phyloP scores from a whole-genome alignment of 148 eudicot genomes.

The Mesembryanthemum crystallinum region DNA sequence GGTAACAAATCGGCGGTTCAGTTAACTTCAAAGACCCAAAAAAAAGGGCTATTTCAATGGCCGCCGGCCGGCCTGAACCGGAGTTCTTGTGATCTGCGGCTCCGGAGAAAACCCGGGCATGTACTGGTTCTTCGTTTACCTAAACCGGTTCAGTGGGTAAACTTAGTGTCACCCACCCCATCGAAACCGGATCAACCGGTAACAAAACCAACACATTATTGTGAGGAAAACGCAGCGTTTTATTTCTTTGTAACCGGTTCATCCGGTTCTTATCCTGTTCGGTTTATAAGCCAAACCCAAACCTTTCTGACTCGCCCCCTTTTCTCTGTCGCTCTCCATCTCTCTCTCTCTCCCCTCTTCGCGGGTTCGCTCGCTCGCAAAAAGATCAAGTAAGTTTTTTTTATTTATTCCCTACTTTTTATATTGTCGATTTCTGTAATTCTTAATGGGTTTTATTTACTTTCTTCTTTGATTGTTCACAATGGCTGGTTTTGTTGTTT shows the following conservation, averaged over 20 bases:
- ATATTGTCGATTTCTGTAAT: not conserved
- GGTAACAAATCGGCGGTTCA: constrained; percentile 14
- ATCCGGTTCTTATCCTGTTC: constrained; percentile 49
- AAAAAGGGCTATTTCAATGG: not conserved
- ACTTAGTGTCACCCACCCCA: constrained; percentile 7
- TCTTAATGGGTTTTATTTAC: not conserved
- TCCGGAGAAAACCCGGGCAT: constrained; percentile 8
- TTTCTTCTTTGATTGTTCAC: not conserved
- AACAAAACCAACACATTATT: constrained; percentile 13
- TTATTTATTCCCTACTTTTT: not conserved
- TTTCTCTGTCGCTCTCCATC: constrained; percentile 18
- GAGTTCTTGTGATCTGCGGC: not conserved
- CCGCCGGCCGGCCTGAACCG: constrained; percentile 10
- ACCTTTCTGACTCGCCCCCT: constrained; percentile 29
- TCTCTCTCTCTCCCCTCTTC: constrained; percentile 5
- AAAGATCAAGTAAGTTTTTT: constrained; percentile 30
- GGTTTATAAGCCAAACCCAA: constrained; percentile 21
- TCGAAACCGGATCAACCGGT: constrained; percentile 34
- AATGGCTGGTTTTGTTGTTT: not conserved
- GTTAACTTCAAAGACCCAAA: not conserved
- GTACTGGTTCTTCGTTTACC: constrained; percentile 25
- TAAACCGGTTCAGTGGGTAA: constrained; percentile 37
- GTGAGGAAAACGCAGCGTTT: constrained; percentile 14
- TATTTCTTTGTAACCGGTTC: constrained; percentile 47
- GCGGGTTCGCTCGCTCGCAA: constrained; percentile 22